Evolutionary conservation across 176 grass and related monocot species (phyloP), one percentile per base, ranked within the genome.

Genomic region (Poa pratensis): DNA sequence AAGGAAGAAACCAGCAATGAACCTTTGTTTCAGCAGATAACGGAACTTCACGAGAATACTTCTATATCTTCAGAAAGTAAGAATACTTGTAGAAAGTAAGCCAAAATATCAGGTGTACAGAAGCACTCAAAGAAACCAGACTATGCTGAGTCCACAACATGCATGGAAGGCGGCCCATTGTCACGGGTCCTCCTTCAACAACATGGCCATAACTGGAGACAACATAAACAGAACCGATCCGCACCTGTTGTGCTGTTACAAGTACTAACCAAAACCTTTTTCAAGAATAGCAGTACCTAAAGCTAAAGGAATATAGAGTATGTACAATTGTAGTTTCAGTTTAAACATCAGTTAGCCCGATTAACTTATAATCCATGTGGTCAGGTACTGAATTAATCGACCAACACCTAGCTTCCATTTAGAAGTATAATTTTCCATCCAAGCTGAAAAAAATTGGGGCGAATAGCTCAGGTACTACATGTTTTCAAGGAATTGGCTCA

Each of bases 81-180:
- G 40, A n/a, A n/a, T n/a, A n/a, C n/a, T n/a, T n/a, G n/a, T n/a
- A 72, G 74, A 40, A 57, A 50, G 20, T 77, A 88, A 9, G 40
- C 16, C 3, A 73, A 82, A 76, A 82, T 59, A 76, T 57, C 18
- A 55, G 71, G 61, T 12, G 19, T 53, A 20, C 16, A 60, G 22
- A 73, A 34, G 64, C 73, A 87, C 90, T 88, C 80, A 97, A 92
- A 94, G 67, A 88, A 90, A 34, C 95, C 90, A 97, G 40, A 92
- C 95, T 39, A 95, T 71, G 55, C 92, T 90, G 5, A 97, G 74
- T 60, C 92, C 92, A 78, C 95, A 97, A 22, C 90, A 97, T 28
- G 90, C 90, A 97, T 28, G 90, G 89, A 86, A 93, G 84, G 39
- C 65, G 89, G 28, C 52, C 79, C 88, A 83, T 81, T 82, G 92